phyloP scores from a whole-genome alignment of 108 stramenopile species.

The Pelagomonas calceolata region DNA sequence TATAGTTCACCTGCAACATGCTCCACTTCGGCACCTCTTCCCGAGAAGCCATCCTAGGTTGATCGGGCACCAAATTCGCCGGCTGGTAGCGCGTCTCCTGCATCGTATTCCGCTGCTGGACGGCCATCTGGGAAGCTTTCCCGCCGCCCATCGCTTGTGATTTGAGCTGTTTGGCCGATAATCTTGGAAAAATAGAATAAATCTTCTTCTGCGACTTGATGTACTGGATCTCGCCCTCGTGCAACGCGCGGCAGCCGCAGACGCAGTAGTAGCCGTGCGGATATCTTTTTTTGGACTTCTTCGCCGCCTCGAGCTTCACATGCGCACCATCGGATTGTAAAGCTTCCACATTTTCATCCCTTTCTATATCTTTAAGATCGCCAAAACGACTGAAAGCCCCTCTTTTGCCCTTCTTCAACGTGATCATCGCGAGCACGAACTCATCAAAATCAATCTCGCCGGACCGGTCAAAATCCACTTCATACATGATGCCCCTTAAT shows the following conservation, averaged over 20 bases:
- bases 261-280: constrained; percentile 13
- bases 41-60: neutral
- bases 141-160: neutral
- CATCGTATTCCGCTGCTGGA: neutral
- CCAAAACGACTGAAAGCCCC: constrained; percentile 3
- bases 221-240: neutral
- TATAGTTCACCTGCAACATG: neutral
- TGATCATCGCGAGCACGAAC: constrained; percentile 9
- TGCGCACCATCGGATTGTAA: neutral
- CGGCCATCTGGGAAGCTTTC: neutral
- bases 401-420: constrained; percentile 2
- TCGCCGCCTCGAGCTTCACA: constrained; percentile 1
- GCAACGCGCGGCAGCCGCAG: constrained; percentile 8
- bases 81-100: neutral
- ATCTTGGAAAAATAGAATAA: neutral
- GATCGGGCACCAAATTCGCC: neutral
- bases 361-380: neutral
- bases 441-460: constrained; percentile 11
- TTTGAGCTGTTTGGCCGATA: neutral
- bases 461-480: constrained; percentile 8
- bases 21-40: neutral
- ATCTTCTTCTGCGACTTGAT: neutral
- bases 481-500: constrained; percentile 3
- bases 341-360: constrained; percentile 3
- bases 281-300: neutral